phyloP scores from a whole-genome alignment of 1,139 yeast species.

The Arxiozyma slooffiae region DNA sequence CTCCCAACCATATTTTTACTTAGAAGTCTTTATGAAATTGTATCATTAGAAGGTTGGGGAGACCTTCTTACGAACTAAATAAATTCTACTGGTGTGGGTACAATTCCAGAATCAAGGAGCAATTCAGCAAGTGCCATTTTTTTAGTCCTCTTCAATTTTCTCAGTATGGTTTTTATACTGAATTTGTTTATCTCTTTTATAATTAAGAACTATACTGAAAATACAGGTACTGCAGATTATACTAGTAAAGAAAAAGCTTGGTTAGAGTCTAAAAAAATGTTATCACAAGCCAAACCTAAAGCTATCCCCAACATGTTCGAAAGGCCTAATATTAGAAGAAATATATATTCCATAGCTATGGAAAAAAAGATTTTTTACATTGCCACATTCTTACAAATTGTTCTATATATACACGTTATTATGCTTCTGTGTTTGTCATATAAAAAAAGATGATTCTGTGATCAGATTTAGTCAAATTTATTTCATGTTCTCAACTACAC shows the following conservation, averaged over 20 bases:
- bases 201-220: constrained; percentile 68
- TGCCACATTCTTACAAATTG: constrained; percentile 33
- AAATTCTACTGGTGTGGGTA: constrained; percentile 62
- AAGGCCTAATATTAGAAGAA: constrained; percentile 34
- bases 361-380: constrained; percentile 35
- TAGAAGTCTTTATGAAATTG: constrained; percentile 74
- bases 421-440: constrained; percentile 55
- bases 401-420: constrained; percentile 49
- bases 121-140: constrained; percentile 66
- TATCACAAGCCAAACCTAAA: constrained; percentile 63
- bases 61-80: constrained; percentile 63
- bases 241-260: constrained; percentile 78
- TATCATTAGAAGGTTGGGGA: constrained; percentile 91
- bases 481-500: constrained; percentile 42
- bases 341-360: constrained; percentile 46
- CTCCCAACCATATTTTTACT: constrained; percentile 51
- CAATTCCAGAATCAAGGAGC: constrained; percentile 47
- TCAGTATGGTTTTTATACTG: constrained; percentile 73
- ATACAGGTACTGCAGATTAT: constrained; percentile 77
- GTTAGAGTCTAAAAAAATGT: constrained; percentile 69
- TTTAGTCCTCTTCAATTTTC: constrained; percentile 63
- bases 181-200: constrained; percentile 85
- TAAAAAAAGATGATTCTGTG: constrained; percentile 36
- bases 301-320: constrained; percentile 42
- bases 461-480: constrained; percentile 32